Base-by-base conservation (phyloP, 1,284 basidiomycete genomes). In the Melampsora americana region DNA sequence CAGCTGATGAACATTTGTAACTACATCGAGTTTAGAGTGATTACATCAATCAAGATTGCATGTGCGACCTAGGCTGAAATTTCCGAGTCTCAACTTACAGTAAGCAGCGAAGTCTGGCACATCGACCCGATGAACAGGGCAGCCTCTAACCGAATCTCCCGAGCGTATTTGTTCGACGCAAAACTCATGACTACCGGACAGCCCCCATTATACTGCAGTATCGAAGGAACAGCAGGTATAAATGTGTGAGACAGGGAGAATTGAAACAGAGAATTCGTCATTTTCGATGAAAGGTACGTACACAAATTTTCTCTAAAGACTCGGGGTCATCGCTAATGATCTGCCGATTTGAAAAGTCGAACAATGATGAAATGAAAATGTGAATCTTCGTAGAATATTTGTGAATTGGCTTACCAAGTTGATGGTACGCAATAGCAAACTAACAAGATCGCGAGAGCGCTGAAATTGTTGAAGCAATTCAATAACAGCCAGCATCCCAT, bases 1-100 rank as follows among this genome's bases (percentile, higher is more conserved):
- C 94, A 96, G 44, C 92, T 94, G 79, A 97, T 95, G 84, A 97
- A 96, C 94, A 96, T 97, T 82, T 97, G 94, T 61, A 97, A 84
- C 16, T 81, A 44, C 23, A 42, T 44, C 62, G 35, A 56, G 44
- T 16, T 2, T 18, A 32, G 65, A 26, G n/a, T 56, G 53, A 56
- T 56, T 56, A 23, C n/a, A 28, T 56, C n/a, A 56, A 56, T 23
- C 53, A 4, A 56, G 18, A 56, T 56, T 23, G 28, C 7, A 28
- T n/a, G 12, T 23, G 5, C n/a, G 14, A 35, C n/a, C 14, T 32
- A 35, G 11, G 0, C 61, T 26, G 6, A 62, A 30, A 62, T 14
- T n/a, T 3, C 32, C 28, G 30, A 26, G 20, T 12, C 16, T 62
- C 72, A 23, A 80, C 82, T 56, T 78, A 84, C 79, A 7, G 95